These are phyloP conservation scores for Otatea glauca DNA, from an alignment of 176 grass and related monocot species.

Conservation along the genomic window DNA sequence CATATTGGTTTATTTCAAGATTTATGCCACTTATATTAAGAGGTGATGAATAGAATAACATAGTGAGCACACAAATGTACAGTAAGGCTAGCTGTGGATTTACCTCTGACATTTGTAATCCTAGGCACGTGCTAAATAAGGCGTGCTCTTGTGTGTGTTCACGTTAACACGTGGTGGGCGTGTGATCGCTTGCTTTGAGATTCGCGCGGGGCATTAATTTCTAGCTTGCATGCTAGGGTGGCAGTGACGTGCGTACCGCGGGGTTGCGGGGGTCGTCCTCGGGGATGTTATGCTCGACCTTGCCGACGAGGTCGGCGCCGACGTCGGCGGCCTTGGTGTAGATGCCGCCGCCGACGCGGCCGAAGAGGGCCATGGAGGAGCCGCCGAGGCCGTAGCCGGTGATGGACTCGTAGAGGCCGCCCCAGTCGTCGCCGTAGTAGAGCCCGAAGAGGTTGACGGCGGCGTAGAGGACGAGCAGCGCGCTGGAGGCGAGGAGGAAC, in stretches of 20 bases:
- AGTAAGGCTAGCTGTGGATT: too few species aligned
- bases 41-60: too few species aligned
- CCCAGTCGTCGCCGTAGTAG: slow-evolving; percentile 79
- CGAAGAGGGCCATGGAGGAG: slow-evolving; percentile 74
- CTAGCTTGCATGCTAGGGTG: slow-evolving; percentile 13
- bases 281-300: slow-evolving; percentile 76
- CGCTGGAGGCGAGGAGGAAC: slow-evolving; percentile 68
- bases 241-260: slow-evolving; percentile 47
- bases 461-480: slow-evolving; percentile 68
- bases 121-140: too few species aligned
- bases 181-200: neutral
- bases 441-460: slow-evolving; percentile 63
- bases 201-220: neutral
- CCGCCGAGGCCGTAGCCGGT: slow-evolving; percentile 74
- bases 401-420: slow-evolving; percentile 65
- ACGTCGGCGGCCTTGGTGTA: slow-evolving; percentile 88
- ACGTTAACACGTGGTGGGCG: too few species aligned
- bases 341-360: slow-evolving; percentile 81
- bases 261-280: slow-evolving; percentile 88
- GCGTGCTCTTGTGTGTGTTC: too few species aligned
- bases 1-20: too few species aligned
- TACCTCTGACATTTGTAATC: too few species aligned
- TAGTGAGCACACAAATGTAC: too few species aligned
- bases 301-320: slow-evolving; percentile 83
- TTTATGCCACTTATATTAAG: too few species aligned